phyloP scores from a whole-genome alignment of 2,329 filamentous ascomycete genomes.

The Penicillium sp. region DNA sequence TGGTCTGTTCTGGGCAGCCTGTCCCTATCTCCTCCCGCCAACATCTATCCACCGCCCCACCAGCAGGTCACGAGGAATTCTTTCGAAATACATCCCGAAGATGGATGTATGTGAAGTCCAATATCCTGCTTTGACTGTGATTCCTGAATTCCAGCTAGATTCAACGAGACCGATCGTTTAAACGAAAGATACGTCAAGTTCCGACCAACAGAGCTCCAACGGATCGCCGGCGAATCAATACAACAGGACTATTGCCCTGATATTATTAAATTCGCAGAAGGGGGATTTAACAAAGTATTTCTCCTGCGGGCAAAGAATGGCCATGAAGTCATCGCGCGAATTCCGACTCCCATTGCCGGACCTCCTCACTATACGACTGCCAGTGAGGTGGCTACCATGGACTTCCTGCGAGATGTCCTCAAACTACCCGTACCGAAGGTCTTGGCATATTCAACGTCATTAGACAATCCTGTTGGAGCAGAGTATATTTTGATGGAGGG shows the following conservation, averaged over 20 bases:
- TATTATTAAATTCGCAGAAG: constrained; percentile 23
- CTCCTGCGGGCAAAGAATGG: constrained; percentile 23
- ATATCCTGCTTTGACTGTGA: not conserved
- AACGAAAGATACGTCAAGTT: constrained; percentile 25
- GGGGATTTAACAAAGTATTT: constrained; percentile 32
- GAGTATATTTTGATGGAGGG: constrained; percentile 46
- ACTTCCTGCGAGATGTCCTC: constrained; percentile 28
- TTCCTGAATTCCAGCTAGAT: constrained; percentile 12
- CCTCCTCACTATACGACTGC: constrained; percentile 27
- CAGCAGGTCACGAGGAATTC: constrained; percentile 14
- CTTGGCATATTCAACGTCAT: constrained; percentile 34
- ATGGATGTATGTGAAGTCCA: not conserved
- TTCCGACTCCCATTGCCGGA: constrained; percentile 30
- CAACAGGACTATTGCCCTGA: constrained; percentile 20
- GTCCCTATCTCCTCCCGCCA: not conserved
- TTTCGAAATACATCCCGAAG: constrained; percentile 21
- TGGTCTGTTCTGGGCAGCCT: constrained; percentile 7
- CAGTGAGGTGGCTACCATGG: constrained; percentile 28
- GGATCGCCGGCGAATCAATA: constrained; percentile 22
- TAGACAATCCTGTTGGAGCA: constrained; percentile 39
- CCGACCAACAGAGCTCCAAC: constrained; percentile 22
- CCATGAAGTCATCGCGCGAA: constrained; percentile 27
- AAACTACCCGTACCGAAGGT: constrained; percentile 38
- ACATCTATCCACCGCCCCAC: constrained; percentile 14
- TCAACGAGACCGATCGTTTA: constrained; percentile 20